These are phyloP conservation scores for Diaporthe batatas DNA, from an alignment of 2,329 filamentous ascomycete species.

Conservation along the genomic window DNA sequence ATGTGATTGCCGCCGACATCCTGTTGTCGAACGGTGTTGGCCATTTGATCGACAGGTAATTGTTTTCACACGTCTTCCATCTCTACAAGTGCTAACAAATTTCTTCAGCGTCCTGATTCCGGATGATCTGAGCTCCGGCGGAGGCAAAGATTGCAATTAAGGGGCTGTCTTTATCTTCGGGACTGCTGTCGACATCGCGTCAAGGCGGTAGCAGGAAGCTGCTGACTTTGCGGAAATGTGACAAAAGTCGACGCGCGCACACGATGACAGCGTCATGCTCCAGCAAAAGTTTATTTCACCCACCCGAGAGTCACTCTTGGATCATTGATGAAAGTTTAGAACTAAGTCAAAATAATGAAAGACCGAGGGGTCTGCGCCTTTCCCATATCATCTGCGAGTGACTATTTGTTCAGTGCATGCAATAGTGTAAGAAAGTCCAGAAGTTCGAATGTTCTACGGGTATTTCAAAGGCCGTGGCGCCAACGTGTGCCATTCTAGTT, in stretches of 20 bases:
- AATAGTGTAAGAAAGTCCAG: too few species aligned
- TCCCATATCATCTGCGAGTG: not conserved
- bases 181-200: too few species aligned
- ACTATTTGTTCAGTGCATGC: too few species aligned
- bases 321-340: not conserved
- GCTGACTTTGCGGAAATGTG: not conserved
- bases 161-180: not conserved
- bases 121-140: not conserved
- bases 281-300: not conserved
- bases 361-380: too few species aligned
- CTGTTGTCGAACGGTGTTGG: constrained; percentile 26
- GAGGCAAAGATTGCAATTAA: constrained; percentile 2
- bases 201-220: too few species aligned
- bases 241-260: not conserved
- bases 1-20: constrained; percentile 6
- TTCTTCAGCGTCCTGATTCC: not conserved
- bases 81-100: not conserved
- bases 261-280: not conserved
- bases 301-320: not conserved
- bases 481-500: not conserved
- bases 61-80: accelerated
- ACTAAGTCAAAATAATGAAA: not conserved
- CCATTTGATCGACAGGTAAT: constrained; percentile 33
- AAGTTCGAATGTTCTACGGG: not conserved
- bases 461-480: not conserved